A percentile compares a stretch with the other conserved stretches of the same genome.
phyloP scores from a whole-genome alignment of 2,329 filamentous ascomycete species.

The Ceratocystiopsis brevicomis region DNA sequence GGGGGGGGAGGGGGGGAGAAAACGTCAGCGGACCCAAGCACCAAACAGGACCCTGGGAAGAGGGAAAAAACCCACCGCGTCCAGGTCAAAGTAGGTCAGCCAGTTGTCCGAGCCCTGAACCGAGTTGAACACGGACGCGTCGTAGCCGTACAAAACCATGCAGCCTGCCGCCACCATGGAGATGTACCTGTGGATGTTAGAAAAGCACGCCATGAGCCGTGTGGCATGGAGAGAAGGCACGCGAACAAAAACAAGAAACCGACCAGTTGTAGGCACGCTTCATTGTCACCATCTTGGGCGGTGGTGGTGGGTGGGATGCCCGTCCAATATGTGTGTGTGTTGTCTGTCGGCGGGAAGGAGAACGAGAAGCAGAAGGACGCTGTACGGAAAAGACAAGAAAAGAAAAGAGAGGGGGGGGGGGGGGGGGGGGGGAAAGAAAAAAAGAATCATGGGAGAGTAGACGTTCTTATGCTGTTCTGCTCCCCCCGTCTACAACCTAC shows the following conservation, averaged over 20 bases:
- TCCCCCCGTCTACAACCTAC: too few relatives aligned
- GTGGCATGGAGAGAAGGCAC: neutral
- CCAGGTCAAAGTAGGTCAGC: slow-evolving; percentile 41
- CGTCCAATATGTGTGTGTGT: neutral
- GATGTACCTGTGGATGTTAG: slow-evolving; percentile 33
- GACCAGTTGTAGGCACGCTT: slow-evolving; percentile 14
- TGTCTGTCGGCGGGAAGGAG: neutral
- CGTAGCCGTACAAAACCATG: slow-evolving; percentile 60
- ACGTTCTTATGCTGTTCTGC: too few relatives aligned
- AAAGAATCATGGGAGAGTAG: neutral
- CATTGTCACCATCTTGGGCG: slow-evolving; percentile 11
- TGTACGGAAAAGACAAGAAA: neutral
- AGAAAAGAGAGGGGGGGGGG: neutral
- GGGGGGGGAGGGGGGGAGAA: too few relatives aligned
- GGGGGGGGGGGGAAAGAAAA: neutral
- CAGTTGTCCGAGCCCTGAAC: slow-evolving; percentile 50
- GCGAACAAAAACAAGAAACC: neutral
- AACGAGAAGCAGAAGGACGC: neutral
- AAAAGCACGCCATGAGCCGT: neutral
- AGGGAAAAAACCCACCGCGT: slow-evolving; percentile 9
- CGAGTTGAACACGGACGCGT: slow-evolving; percentile 56
- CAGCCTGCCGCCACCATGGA: slow-evolving; percentile 51
- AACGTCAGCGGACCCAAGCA: neutral
- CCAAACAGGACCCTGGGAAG: neutral
- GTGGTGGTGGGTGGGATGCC: neutral